Evolutionary conservation across 2,329 filamentous ascomycete species (phyloP).

Genomic region (Clonostachys chloroleuca): DNA sequence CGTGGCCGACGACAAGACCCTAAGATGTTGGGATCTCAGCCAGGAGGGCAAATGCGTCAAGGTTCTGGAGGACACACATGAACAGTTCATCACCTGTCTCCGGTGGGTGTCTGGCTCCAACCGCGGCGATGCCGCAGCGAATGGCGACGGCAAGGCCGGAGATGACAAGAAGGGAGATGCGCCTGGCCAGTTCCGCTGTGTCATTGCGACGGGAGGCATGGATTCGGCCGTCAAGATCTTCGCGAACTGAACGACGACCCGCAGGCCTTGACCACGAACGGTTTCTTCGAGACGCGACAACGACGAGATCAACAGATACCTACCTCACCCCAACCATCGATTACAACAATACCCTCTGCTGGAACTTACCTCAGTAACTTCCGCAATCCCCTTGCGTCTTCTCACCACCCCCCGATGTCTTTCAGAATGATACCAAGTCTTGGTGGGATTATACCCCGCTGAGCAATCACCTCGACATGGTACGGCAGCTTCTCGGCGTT

Average conservation of each 20-base stretch:
- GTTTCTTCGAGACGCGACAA: too few species aligned
- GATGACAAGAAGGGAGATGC: conserved; percentile 42
- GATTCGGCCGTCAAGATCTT: conserved; percentile 77
- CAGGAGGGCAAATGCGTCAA: conserved; percentile 92
- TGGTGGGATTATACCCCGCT: too few species aligned
- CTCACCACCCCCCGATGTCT: too few species aligned
- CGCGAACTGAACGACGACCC: conserved; percentile 39
- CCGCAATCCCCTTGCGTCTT: too few species aligned
- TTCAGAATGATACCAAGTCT: too few species aligned
- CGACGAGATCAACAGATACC: too few species aligned
- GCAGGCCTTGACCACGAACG: too few species aligned
- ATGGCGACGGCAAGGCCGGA: conserved; percentile 12
- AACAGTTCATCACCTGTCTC: conserved; percentile 81
- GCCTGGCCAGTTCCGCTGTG: conserved; percentile 65
- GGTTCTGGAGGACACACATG: conserved; percentile 70
- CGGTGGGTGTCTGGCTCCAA: conserved; percentile 78
- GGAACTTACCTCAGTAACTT: too few species aligned
- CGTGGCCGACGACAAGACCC: conserved; percentile 83
- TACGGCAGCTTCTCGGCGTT: too few species aligned
- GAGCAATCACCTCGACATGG: too few species aligned
- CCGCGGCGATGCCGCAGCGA: conserved; percentile 36
- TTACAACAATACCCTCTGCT: too few species aligned
- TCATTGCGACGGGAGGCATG: conserved; percentile 81
- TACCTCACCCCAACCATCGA: too few species aligned
- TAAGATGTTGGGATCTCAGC: conserved; percentile 88